phyloP scores from a whole-genome alignment of 2,329 filamentous ascomycete species.

The Calonectria hongkongensis region DNA sequence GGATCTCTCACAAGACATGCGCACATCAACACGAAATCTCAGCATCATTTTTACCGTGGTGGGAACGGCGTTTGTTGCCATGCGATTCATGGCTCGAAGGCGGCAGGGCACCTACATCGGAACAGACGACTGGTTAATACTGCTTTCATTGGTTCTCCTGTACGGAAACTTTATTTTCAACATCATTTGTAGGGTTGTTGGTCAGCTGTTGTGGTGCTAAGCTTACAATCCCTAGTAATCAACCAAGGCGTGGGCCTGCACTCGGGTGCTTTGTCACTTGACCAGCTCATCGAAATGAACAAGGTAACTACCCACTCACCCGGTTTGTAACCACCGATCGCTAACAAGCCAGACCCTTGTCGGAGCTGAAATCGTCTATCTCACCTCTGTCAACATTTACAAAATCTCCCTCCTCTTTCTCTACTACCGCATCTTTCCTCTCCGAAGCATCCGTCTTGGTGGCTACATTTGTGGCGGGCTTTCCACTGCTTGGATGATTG shows the following conservation, averaged over 20 bases:
- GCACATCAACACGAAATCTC: not conserved
- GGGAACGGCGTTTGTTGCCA: not conserved
- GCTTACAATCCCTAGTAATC: not conserved
- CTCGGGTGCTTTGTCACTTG: not conserved
- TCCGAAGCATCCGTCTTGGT: not conserved
- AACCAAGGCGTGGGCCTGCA: conserved; percentile 14
- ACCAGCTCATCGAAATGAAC: not conserved
- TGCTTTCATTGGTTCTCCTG: not conserved
- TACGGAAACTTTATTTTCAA: conserved; percentile 13
- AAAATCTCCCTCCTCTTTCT: conserved; percentile 16
- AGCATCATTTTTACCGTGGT: conserved; percentile 15
- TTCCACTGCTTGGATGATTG: conserved; percentile 7
- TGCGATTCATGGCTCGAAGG: conserved; percentile 1
- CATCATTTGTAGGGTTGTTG: not conserved
- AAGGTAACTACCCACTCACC: not conserved
- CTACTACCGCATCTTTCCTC: conserved; percentile 18
- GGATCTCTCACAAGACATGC: not conserved
- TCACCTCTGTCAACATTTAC: conserved; percentile 7
- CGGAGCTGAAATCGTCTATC: not conserved
- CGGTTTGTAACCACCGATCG: not conserved
- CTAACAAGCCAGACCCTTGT: not conserved
- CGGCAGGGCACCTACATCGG: conserved; percentile 7
- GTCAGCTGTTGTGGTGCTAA: fast-evolving
- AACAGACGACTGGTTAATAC: conserved; percentile 11
- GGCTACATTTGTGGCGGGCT: conserved; percentile 5